phyloP scores from a whole-genome alignment of 768 basidiomycete genomes.

The Tricholoma hemisulphureum region DNA sequence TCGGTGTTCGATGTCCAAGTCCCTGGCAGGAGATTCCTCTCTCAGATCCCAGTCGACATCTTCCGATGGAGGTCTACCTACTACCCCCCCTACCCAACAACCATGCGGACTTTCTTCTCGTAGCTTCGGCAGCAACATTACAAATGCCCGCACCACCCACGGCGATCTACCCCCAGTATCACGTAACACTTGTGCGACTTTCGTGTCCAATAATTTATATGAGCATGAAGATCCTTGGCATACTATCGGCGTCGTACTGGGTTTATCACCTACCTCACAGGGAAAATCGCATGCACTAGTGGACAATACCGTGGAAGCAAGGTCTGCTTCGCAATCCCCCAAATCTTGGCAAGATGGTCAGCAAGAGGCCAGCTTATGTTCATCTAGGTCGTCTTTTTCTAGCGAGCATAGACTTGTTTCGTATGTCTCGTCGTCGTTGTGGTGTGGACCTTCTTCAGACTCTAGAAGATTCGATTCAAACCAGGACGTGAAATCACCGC shows the following conservation, averaged over 20 bases:
- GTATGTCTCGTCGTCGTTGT: not conserved
- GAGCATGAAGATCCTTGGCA: conserved; percentile 46
- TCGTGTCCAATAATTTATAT: conserved; percentile 28
- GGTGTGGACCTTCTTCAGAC: not conserved
- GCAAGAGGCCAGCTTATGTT: not conserved
- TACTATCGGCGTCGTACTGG: conserved; percentile 42
- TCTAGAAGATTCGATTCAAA: not conserved
- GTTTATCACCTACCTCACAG: conserved; percentile 19
- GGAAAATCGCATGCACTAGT: not conserved
- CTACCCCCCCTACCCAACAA: not conserved
- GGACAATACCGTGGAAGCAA: not conserved
- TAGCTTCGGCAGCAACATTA: not conserved
- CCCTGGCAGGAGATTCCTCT: not conserved
- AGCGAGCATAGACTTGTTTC: not conserved
- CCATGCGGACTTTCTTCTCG: not conserved
- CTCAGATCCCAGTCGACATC: not conserved
- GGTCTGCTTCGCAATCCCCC: not conserved
- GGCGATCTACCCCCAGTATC: not conserved
- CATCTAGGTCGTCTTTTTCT: not conserved
- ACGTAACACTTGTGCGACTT: not conserved
- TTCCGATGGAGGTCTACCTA: not conserved
- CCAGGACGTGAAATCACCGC: not conserved
- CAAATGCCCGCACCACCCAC: too few species aligned
- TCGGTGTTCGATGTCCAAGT: not conserved
- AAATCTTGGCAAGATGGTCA: not conserved